phyloP scores from a whole-genome alignment of 805 yeast genomes.

The Saccharomycopsis selenospora region DNA sequence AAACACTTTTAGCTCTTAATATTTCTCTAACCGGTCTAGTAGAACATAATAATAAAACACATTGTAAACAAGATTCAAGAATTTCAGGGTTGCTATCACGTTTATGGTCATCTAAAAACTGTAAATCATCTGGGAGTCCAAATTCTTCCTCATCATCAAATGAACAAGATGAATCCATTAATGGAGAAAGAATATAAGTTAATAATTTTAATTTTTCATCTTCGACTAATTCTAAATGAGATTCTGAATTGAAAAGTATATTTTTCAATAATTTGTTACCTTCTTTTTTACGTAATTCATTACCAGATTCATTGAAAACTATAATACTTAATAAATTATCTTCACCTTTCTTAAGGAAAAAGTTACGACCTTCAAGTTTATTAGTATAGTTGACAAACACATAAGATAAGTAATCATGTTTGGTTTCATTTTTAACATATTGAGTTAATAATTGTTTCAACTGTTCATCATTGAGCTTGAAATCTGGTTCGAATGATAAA shows the following conservation, averaged over 20 bases:
- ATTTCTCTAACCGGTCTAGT: slow-evolving; percentile 66
- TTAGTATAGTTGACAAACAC: slow-evolving; percentile 89
- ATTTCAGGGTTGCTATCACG: slow-evolving; percentile 69
- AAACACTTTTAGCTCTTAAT: slow-evolving; percentile 75
- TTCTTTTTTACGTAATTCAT: slow-evolving; percentile 80
- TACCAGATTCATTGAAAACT: slow-evolving; percentile 71
- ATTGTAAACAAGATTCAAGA: slow-evolving; percentile 67
- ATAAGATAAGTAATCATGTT: slow-evolving; percentile 75
- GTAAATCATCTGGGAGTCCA: slow-evolving; percentile 82
- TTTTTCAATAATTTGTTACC: slow-evolving; percentile 90
- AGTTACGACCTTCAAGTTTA: slow-evolving; percentile 62
- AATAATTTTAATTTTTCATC: slow-evolving; percentile 64
- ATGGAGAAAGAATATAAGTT: slow-evolving; percentile 75
- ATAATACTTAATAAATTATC: slow-evolving; percentile 72
- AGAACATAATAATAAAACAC: slow-evolving; percentile 71
- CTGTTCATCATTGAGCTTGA: slow-evolving; percentile 37
- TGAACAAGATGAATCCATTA: slow-evolving; percentile 66
- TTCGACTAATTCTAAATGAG: slow-evolving; percentile 52
- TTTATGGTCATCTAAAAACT: slow-evolving; percentile 64
- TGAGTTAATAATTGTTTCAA: slow-evolving; percentile 83
- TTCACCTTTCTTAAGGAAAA: slow-evolving; percentile 66
- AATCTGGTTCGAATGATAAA: slow-evolving; percentile 53
- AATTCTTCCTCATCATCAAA: slow-evolving; percentile 80
- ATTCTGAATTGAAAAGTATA: slow-evolving; percentile 69
- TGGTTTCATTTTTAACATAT: slow-evolving; percentile 71